Percentiles rank a stretch among this genome's conserved stretches.
phyloP scores from a whole-genome alignment of 208 protist genomes.

The Angomonas ambiguus region DNA sequence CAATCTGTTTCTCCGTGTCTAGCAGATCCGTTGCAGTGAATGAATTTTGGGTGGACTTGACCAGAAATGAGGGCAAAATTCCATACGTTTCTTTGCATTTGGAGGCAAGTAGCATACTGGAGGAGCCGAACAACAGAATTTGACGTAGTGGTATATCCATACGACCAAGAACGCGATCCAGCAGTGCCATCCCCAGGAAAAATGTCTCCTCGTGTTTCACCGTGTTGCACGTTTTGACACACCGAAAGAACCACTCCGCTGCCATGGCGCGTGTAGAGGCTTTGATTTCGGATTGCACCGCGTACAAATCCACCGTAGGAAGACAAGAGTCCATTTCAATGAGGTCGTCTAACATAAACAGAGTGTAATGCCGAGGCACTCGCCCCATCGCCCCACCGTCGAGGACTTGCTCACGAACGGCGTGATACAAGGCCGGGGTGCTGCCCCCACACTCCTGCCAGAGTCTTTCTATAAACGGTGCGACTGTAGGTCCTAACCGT shows the following conservation, averaged over 20 bases:
- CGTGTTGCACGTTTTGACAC: constrained; percentile 27
- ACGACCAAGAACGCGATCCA: constrained; percentile 80
- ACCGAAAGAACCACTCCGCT: constrained; percentile 42
- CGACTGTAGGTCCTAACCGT: constrained; percentile 28
- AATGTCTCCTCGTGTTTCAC: constrained; percentile 45
- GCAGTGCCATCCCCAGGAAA: constrained; percentile 65
- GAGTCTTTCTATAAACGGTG: constrained; percentile 24
- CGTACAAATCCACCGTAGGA: constrained; percentile 16
- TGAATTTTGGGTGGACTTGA: constrained; percentile 63
- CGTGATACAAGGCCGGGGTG: too few species aligned
- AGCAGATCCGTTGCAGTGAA: constrained; percentile 71
- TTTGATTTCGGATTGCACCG: constrained; percentile 16
- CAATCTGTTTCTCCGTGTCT: constrained; percentile 41
- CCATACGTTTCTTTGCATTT: constrained; percentile 98
- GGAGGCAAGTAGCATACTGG: constrained; percentile 93
- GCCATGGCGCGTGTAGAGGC: constrained; percentile 19
- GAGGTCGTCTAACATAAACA: constrained; percentile 46
- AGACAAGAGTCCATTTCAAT: constrained; percentile 57
- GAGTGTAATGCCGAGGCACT: constrained; percentile 30
- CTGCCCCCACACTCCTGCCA: too few species aligned
- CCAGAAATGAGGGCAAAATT: constrained; percentile 85
- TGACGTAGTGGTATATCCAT: constrained; percentile 38
- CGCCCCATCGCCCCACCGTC: too few species aligned
- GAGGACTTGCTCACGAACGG: too few species aligned
- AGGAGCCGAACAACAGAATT: constrained; percentile 68